phyloP scores from a whole-genome alignment of 208 protist genomes.

The Vickermania ingenoplastis region DNA sequence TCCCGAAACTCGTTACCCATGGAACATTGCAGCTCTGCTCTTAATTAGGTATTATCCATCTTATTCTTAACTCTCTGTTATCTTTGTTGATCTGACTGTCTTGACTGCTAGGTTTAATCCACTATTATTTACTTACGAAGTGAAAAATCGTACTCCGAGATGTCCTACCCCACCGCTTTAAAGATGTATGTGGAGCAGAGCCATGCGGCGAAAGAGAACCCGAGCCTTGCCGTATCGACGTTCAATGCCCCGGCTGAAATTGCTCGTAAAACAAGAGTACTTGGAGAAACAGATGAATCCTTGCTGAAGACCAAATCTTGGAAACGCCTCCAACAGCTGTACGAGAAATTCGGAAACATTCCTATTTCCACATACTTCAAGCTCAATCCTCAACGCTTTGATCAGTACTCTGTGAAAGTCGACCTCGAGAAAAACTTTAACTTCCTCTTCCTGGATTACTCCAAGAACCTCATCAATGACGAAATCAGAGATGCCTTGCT shows the following conservation, averaged over 20 bases:
- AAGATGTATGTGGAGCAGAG: constrained; percentile 31
- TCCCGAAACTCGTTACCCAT: too few species aligned
- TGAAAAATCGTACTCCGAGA: too few species aligned
- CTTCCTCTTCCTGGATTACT: constrained; percentile 93
- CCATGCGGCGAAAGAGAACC: constrained; percentile 13
- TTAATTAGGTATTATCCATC: too few species aligned
- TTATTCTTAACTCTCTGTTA: too few species aligned
- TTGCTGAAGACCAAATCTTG: constrained; percentile 40
- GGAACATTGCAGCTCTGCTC: too few species aligned
- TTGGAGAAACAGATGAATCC: constrained; percentile 23
- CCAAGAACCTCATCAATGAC: constrained; percentile 93
- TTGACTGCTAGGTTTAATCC: too few species aligned
- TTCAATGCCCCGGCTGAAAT: constrained; percentile 60
- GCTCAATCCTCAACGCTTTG: constrained; percentile 44
- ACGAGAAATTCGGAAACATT: constrained; percentile 52
- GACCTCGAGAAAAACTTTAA: constrained; percentile 46
- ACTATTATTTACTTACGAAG: too few species aligned
- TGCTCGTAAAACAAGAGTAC: constrained; percentile 29
- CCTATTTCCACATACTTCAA: constrained; percentile 63
- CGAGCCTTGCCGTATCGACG: constrained; percentile 42
- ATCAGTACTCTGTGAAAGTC: constrained; percentile 57
- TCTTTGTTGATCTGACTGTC: too few species aligned
- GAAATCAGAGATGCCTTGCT: constrained; percentile 86
- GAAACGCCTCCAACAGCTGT: constrained; percentile 50
- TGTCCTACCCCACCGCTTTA: too few species aligned